Base-by-base conservation (phyloP, 768 basidiomycete genomes). In the Russula lepida region DNA sequence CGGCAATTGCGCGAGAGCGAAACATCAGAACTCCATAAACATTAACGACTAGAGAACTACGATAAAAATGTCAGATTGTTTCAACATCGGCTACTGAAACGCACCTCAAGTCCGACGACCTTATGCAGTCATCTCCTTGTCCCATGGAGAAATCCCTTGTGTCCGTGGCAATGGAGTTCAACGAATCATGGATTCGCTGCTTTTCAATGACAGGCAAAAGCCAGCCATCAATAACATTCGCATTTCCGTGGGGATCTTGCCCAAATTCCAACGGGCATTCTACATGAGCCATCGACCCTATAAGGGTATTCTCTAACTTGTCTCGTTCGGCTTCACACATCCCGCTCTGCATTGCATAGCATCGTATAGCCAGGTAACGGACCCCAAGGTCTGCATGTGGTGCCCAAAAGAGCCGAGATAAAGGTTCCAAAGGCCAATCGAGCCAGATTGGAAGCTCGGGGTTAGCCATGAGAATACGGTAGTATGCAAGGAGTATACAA, bases 261-360 rank as follows among this genome's bases (percentile, higher is more conserved):
- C 81, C 85, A 67, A 79, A 85, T 8, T 78, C 74, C n/a, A 92
- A 71, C 15, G 73, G 75, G 61, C 85, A 90, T 54, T 94, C 88
- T 1, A 78, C 77, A 11, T 75, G 76, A 50, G 78, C 80, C 4
- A 76, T 69, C 50, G 83, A 79, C 19, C 90, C 89, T 1, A 95
- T 71, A 4, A 83, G 71, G 41, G 79, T 71, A 23, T 72, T 74
- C 71, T 92, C 91, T 59, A 89, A 68, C 54, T 80, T 80, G 35
- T 81, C 80, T 32, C 89, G 82, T 63, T 89, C 86, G 0, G 76
- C 80, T 71, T 95, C 92, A 19, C 84, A 81, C 84, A 93, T 88
- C 6, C 86, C 82, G 52, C 80, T 81, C 66, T 90, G 88, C 49
- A 84, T 69, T 0, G 88, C 82, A 72, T 92, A 91, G 69, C 89